phyloP scores from a whole-genome alignment of 306 rosid genomes.

The Rosa lucieae region DNA sequence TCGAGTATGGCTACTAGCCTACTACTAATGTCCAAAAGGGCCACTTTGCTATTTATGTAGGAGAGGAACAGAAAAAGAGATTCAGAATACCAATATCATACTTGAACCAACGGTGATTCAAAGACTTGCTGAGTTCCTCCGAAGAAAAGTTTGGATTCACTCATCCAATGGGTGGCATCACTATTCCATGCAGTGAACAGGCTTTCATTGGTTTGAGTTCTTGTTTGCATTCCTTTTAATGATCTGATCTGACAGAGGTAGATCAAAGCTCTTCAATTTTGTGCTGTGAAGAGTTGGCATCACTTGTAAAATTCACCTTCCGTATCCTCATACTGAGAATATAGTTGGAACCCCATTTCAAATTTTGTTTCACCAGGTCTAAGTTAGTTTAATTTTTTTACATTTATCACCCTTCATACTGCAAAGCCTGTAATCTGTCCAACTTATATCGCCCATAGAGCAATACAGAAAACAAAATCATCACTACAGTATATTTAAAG shows the following conservation, averaged over 20 bases:
- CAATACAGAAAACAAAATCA: neutral
- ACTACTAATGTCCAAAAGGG: constrained; percentile 6
- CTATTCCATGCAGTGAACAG: constrained; percentile 29
- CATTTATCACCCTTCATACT: neutral
- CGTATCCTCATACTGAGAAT: neutral
- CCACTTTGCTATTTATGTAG: constrained; percentile 27
- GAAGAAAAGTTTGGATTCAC: constrained; percentile 31
- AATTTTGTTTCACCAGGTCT: neutral
- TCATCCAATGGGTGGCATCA: constrained; percentile 35
- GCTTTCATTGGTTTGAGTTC: constrained; percentile 18
- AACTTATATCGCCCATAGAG: neutral
- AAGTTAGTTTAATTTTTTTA: neutral
- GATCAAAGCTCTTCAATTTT: constrained; percentile 3
- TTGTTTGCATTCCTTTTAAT: constrained; percentile 1
- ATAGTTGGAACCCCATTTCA: neutral
- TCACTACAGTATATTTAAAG: neutral
- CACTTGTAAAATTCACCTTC: neutral
- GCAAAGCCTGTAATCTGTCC: neutral
- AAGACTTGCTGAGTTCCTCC: neutral
- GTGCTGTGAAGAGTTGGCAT: neutral
- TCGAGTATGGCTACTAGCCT: neutral
- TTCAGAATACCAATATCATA: constrained; percentile 8
- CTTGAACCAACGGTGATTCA: constrained; percentile 14
- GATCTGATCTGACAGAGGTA: neutral
- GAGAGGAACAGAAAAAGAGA: constrained; percentile 15